Evolutionary conservation across 352 stramenopile species (phyloP), one percentile per base, ranked within the genome.

Genomic region (Pythium pyrilobum): DNA sequence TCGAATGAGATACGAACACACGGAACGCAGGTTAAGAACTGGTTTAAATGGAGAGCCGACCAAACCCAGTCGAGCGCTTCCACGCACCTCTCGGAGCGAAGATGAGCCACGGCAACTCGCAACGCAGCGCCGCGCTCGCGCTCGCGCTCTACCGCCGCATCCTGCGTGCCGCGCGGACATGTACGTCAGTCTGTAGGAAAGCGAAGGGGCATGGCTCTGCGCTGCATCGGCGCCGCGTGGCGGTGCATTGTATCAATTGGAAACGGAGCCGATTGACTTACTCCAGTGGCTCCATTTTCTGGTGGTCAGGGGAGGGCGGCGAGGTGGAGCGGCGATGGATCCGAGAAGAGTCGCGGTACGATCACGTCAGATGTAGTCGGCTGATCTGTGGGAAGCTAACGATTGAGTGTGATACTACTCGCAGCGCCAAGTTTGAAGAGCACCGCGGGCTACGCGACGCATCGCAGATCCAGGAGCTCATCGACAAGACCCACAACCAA

Each of bases 311-410:
- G 79, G 68, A 90, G 64, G 81, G 79, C 18, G 72, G 73, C 15
- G 57, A 59, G 21, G 49, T 64, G 4, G 79, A 92, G 62, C 72
- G 79, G 27, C 49, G 59, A 9, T 92, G 81, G 79, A 92, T 92
- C 63, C 77, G 72, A 15, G 20, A 59, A 10, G 77, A 90, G 57
- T 74, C 75, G 44, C 80, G 79, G 77, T 90, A 31, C 24, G 42
- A 49, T 49, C 5, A 18, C 39, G n/a, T n/a, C n/a, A n/a, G n/a
- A n/a, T n/a, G n/a, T n/a, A n/a, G n/a, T n/a, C n/a, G n/a, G n/a
- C n/a, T n/a, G n/a, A n/a, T n/a, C n/a, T n/a, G n/a, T n/a, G n/a
- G n/a, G n/a, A n/a, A 87, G 77, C 55, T 65, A 55, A 43, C 56
- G 64, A n/a, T n/a, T n/a, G n/a, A n/a, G n/a, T n/a, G n/a, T n/a